Conservation (phyloP, 1,139 yeast species). For the Geotrichum fermentans region DNA sequence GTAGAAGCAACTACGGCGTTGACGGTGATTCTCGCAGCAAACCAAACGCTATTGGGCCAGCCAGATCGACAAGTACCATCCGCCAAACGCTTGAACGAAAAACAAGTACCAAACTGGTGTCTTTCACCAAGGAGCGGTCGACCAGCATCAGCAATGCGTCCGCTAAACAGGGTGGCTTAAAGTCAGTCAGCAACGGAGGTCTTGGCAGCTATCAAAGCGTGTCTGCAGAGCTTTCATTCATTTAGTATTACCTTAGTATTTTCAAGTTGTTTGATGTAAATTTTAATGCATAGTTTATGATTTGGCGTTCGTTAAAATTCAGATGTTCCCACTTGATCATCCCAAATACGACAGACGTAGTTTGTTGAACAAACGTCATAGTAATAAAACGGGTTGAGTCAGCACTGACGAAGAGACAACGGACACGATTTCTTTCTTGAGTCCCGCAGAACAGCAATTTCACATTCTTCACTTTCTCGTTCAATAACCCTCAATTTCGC, state of each 20-base stretch:
- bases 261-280: too few relatives aligned
- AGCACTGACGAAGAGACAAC: too few relatives aligned
- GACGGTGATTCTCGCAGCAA: conserved; percentile 9
- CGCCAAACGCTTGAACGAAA: neutral
- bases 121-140: conserved; percentile 10
- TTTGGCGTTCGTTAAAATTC: too few relatives aligned
- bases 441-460: too few relatives aligned
- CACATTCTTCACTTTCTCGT: too few relatives aligned
- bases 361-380: too few relatives aligned
- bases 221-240: conserved; percentile 2
- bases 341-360: too few relatives aligned
- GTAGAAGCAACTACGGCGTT: conserved; percentile 14
- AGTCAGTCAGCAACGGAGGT: neutral
- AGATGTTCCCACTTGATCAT: too few relatives aligned
- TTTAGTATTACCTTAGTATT: neutral
- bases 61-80: neutral
- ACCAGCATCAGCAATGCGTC: conserved; percentile 1
- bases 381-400: too few relatives aligned
- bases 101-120: conserved; percentile 11
- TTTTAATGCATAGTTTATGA: too few relatives aligned
- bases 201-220: neutral
- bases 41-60: neutral
- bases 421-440: too few relatives aligned
- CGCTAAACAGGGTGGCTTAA: neutral
- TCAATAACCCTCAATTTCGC: too few relatives aligned